These are phyloP conservation scores for Globisporangium middletonii DNA, from an alignment of 352 stramenopile species.

Conservation along the genomic window DNA sequence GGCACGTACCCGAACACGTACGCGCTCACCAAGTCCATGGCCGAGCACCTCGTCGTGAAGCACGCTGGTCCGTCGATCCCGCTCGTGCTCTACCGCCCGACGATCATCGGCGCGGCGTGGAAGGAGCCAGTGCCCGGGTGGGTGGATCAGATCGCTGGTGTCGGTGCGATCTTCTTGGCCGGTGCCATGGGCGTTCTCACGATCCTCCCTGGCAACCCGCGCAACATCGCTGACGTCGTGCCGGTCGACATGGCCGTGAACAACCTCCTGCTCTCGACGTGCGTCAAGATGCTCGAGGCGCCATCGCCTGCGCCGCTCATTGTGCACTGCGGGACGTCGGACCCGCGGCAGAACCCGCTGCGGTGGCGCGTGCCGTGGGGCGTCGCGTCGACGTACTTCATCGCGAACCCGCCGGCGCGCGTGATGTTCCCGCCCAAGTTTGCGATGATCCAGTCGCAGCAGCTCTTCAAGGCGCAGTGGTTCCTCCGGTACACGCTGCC, in stretches of 20 bases:
- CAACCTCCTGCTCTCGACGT: constrained; percentile 55
- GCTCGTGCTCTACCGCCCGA: constrained; percentile 75
- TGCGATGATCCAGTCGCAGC: constrained; percentile 70
- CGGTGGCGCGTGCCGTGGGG: constrained; percentile 67
- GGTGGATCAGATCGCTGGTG: constrained; percentile 76
- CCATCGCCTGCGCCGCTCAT: constrained; percentile 33
- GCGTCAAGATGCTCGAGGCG: constrained; percentile 19
- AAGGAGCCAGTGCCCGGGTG: constrained; percentile 82
- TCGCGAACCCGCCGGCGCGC: constrained; percentile 52
- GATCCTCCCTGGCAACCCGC: constrained; percentile 70
- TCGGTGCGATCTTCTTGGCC: constrained; percentile 74
- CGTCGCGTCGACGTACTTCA: constrained; percentile 61
- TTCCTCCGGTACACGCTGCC: constrained; percentile 74
- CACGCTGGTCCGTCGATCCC: constrained; percentile 36
- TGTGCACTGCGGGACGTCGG: constrained; percentile 73
- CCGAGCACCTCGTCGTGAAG: constrained; percentile 65
- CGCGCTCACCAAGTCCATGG: constrained; percentile 86
- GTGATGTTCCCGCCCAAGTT: constrained; percentile 60
- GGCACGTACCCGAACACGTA: constrained; percentile 89
- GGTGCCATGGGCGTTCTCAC: constrained; percentile 74
- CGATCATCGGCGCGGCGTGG: constrained; percentile 84
- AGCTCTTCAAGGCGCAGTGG: constrained; percentile 83
- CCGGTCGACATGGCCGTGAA: constrained; percentile 80
- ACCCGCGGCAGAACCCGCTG: constrained; percentile 71
- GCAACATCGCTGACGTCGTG: constrained; percentile 80